Percentiles rank a stretch among this genome's conserved stretches.
Conservation (phyloP, 768 basidiomycete species). For the Tulasnella sp. region DNA sequence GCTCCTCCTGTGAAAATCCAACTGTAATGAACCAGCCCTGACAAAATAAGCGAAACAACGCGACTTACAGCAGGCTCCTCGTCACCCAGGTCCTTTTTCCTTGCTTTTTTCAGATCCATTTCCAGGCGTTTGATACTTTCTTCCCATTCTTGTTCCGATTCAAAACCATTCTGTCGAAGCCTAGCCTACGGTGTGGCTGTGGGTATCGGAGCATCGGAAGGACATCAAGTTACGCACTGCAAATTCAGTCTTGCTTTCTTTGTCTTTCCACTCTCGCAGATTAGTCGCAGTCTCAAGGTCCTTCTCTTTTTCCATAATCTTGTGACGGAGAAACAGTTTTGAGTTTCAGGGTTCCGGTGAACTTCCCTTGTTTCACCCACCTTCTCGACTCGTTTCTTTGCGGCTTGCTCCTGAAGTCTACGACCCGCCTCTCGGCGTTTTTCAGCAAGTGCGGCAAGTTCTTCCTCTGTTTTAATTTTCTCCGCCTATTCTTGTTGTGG, state of each 20-base stretch:
- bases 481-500: conserved; percentile 14
- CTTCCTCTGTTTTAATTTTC: conserved; percentile 87
- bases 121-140: conserved; percentile 81
- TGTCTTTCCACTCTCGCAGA: conserved; percentile 47
- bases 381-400: conserved; percentile 75
- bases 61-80: conserved; percentile 43
- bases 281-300: conserved; percentile 53
- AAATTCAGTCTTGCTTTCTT: conserved; percentile 55
- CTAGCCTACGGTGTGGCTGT: conserved; percentile 19
- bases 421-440: conserved; percentile 74
- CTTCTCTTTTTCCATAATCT: conserved; percentile 43
- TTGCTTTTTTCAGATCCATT: conserved; percentile 52
- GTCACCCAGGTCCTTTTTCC: conserved; percentile 69
- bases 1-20: conserved; percentile 44
- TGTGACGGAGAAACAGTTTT: background rate
- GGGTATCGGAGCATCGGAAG: background rate
- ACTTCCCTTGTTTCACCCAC: conserved; percentile 28
- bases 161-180: conserved; percentile 50
- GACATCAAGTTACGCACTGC: conserved; percentile 3
- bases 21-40: background rate
- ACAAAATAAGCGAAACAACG: too few relatives aligned
- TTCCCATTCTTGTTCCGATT: conserved; percentile 40
- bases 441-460: conserved; percentile 63
- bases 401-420: conserved; percentile 82
- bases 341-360: background rate